phyloP scores from a whole-genome alignment of 176 grass and related monocot genomes.

The Paspalum vaginatum region DNA sequence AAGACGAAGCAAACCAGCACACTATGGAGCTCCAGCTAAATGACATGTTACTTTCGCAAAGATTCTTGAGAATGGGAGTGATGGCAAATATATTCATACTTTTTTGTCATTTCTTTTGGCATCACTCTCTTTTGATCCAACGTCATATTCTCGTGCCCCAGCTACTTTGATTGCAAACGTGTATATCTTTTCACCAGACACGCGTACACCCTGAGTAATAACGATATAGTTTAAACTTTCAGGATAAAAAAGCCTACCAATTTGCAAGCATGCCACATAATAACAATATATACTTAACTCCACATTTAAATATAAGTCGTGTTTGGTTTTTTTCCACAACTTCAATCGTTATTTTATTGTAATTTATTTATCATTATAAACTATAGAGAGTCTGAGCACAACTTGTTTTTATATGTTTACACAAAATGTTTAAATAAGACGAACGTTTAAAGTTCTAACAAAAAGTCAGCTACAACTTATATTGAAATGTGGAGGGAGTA shows the following conservation, averaged over 20 bases:
- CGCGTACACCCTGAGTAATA: conserved; percentile 5
- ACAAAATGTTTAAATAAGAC: too few species aligned
- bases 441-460: too few species aligned
- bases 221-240: background rate
- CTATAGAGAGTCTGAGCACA: too few species aligned
- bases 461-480: too few species aligned
- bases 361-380: too few species aligned
- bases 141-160: conserved; percentile 38
- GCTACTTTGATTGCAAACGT: conserved; percentile 35
- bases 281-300: background rate
- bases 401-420: too few species aligned
- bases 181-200: background rate
- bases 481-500: too few species aligned
- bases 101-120: conserved; percentile 16
- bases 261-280: background rate
- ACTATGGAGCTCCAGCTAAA: conserved; percentile 5
- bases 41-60: conserved; percentile 37
- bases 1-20: conserved; percentile 25
- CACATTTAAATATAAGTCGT: too few species aligned
- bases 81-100: conserved; percentile 40
- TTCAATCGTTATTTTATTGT: too few species aligned
- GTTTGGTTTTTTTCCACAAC: too few species aligned
- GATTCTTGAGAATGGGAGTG: conserved; percentile 38
- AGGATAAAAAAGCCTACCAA: background rate
- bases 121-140: conserved; percentile 14